A percentile compares a stretch with the other conserved stretches of the same genome.
phyloP scores from a whole-genome alignment of 2,329 filamentous ascomycete species.

The Xenosphaeropsis pyriputrescens region DNA sequence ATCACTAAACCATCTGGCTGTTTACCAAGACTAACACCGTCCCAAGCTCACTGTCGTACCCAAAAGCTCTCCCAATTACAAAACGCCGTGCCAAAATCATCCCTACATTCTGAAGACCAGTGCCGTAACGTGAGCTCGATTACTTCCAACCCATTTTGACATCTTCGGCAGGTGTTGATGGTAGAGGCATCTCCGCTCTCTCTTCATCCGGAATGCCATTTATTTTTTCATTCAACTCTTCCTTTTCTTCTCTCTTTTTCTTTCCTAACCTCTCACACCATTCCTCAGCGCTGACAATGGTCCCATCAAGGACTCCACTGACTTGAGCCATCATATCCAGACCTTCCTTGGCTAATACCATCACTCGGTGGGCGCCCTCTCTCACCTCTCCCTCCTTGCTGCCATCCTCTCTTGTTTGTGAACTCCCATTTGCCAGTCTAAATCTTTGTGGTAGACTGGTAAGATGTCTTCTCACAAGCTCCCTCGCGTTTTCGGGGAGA shows the following conservation, averaged over 20 bases:
- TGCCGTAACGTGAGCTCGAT: too few species aligned
- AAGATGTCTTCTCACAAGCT: conserved; percentile 71
- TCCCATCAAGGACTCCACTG: conserved; percentile 74
- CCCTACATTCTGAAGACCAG: too few species aligned
- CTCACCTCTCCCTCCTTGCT: conserved; percentile 25
- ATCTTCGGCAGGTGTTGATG: too few species aligned
- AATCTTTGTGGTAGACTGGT: conserved; percentile 76
- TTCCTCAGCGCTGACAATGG: conserved; percentile 76
- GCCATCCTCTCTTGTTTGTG: conserved; percentile 13
- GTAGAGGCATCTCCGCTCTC: too few species aligned
- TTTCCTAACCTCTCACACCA: conserved; percentile 72
- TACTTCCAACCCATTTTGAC: too few species aligned
- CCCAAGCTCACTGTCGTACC: too few species aligned
- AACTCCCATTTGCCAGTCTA: conserved; percentile 48
- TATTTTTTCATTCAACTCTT: conserved; percentile 1
- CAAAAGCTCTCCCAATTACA: too few species aligned
- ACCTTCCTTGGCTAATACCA: conserved; percentile 79
- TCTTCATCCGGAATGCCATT: too few species aligned
- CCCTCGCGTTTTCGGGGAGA: conserved; percentile 73
- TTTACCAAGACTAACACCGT: too few species aligned
- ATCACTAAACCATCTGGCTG: too few species aligned
- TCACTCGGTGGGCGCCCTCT: conserved; percentile 57
- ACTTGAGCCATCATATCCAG: conserved; percentile 92
- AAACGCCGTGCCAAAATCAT: too few species aligned
- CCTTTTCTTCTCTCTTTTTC: conserved; percentile 15